phyloP scores from a whole-genome alignment of 257 asterid genomes.

The Rubia yunnanensis region DNA sequence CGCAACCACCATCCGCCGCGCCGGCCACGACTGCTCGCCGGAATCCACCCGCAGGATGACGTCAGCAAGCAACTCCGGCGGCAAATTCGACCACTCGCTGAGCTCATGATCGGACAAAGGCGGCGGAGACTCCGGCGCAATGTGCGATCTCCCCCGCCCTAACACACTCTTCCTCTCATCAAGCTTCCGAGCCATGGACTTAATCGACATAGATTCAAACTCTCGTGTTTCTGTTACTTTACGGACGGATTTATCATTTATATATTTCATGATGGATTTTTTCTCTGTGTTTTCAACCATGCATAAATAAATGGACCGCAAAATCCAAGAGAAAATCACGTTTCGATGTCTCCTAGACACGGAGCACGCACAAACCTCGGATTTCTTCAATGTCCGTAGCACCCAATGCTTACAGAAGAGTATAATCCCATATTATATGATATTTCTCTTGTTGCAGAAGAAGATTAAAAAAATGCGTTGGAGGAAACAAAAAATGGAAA shows the following conservation, averaged over 20 bases:
- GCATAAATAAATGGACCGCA: neutral
- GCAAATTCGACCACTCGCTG: constrained; percentile 48
- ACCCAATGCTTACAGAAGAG: constrained; percentile 11
- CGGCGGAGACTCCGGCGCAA: constrained; percentile 29
- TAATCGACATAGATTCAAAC: constrained; percentile 40
- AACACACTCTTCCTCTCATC: constrained; percentile 22
- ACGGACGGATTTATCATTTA: too few relatives aligned
- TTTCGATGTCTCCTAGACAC: constrained; percentile 46
- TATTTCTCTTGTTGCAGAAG: neutral
- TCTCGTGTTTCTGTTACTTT: too few relatives aligned
- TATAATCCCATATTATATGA: neutral
- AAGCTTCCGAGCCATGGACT: constrained; percentile 24
- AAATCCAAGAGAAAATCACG: constrained; percentile 31
- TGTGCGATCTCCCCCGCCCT: constrained; percentile 26
- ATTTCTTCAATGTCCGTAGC: constrained; percentile 10
- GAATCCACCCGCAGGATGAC: constrained; percentile 46
- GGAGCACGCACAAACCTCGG: constrained; percentile 26
- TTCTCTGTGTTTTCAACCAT: constrained; percentile 5
- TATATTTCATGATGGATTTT: neutral
- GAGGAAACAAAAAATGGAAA: constrained; percentile 15
- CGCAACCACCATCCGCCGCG: constrained; percentile 39
- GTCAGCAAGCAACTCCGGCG: constrained; percentile 51
- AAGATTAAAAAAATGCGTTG: constrained; percentile 1
- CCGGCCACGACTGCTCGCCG: constrained; percentile 48
- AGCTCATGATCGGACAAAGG: constrained; percentile 25